Evolutionary conservation across 192 early-diverging fungal genomes (phyloP), one percentile per base, ranked within the genome.

Genomic region (Dissophora ornata): DNA sequence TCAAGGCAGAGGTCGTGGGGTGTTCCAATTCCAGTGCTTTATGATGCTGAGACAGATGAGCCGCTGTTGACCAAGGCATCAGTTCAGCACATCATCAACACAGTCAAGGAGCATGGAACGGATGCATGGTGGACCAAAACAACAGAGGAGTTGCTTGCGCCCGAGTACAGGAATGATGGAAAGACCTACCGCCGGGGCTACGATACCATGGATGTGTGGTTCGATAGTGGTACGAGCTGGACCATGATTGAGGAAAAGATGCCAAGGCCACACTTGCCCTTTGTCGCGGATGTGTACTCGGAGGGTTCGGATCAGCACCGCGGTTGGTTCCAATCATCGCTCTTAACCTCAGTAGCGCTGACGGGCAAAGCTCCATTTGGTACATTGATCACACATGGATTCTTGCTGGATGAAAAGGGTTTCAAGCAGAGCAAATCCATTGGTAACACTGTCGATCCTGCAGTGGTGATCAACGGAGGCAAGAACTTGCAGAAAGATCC

Each of bases 201-300:
- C 32, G 93, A 94, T 62, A 94, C 91, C 0, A 93, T 94, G 93
- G 93, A 94, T 56, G 93, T 94, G 24, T 94, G 93, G 91, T 94
- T 94, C 58, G 93, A 94, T 63, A 91, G 89, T 62, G 93, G 93
- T 8, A 89, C 88, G 38, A 90, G 88, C 24, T 93, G 93, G 93
- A 88, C 87, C 29, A 73, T 88, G 64, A 66, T 94, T 0, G 85
- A 84, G 38, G 83, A 74, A 40, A 67, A 80, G 58, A 77, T 41
- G 61, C 57, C 48, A 10, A 56, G 81, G 11, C 50, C 62, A 42
- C 65, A 75, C 33, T 62, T 61, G 18, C 62, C 64, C 16, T 62
- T 81, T 46, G 64, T 87, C 12, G 90, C 90, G 2, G 91, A 93
- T 81, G 79, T 93, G 54, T 93, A 92, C 78, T 58, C 85, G 8